phyloP scores from a whole-genome alignment of 2,329 filamentous ascomycete genomes.

The Sclerotinia borealis region DNA sequence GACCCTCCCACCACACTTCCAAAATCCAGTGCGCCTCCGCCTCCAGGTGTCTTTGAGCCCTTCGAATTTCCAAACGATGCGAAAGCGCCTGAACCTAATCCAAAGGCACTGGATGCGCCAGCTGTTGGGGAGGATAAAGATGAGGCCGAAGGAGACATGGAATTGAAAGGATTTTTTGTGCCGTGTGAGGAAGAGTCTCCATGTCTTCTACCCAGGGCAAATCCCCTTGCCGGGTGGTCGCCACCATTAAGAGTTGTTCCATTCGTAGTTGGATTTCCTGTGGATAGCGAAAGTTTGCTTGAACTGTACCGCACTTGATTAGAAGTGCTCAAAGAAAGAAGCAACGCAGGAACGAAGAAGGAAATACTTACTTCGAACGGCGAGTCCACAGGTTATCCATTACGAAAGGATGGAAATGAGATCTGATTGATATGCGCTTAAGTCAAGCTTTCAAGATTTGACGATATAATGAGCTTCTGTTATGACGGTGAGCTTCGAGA shows the following conservation, averaged over 20 bases:
- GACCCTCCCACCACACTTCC: constrained; percentile 48
- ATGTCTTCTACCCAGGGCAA: constrained; percentile 66
- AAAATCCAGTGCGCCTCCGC: constrained; percentile 74
- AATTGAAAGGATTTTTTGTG: constrained; percentile 72
- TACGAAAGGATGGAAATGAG: constrained; percentile 15
- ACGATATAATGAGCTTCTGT: constrained; percentile 15
- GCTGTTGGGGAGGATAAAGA: constrained; percentile 32
- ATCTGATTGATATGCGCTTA: constrained; percentile 8
- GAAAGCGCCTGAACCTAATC: constrained; percentile 89
- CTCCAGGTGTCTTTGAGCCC: constrained; percentile 78
- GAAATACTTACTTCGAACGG: constrained; percentile 63
- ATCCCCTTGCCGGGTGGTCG: constrained; percentile 54
- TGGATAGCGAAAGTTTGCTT: constrained; percentile 83
- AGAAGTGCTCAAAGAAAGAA: constrained; percentile 9
- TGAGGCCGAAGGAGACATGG: constrained; percentile 11
- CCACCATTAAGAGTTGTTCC: constrained; percentile 28
- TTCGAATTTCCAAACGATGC: constrained; percentile 87
- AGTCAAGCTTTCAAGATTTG: constrained; percentile 16
- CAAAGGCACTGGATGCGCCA: constrained; percentile 81
- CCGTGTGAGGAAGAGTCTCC: constrained; percentile 69
- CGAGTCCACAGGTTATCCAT: constrained; percentile 61
- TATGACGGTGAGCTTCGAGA: constrained; percentile 13
- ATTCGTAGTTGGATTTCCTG: constrained; percentile 47
- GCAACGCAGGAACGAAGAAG: constrained; percentile 7
- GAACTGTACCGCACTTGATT: constrained; percentile 26